Evolutionary conservation across 257 asterid species (phyloP).

Genomic region (Solanum microdontum): DNA sequence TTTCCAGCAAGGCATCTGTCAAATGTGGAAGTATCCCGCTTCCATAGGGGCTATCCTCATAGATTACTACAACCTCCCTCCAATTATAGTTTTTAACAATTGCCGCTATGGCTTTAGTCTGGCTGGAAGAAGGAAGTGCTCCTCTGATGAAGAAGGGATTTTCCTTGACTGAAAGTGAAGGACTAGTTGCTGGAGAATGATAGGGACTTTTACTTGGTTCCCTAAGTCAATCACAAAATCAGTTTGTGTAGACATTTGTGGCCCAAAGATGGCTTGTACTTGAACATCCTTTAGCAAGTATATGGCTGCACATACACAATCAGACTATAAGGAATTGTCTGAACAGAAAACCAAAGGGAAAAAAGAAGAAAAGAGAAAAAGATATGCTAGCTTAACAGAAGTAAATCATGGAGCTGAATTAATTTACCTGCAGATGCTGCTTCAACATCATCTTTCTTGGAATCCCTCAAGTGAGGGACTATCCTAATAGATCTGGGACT

Average conservation of each 20-base stretch:
- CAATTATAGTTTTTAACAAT: constrained; percentile 26
- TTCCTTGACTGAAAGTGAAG: constrained; percentile 29
- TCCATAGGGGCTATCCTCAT: constrained; percentile 25
- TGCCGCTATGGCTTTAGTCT: constrained; percentile 37
- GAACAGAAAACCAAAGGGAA: not conserved
- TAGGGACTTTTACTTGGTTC: constrained; percentile 24
- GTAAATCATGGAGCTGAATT: not conserved
- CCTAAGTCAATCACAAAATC: constrained; percentile 37
- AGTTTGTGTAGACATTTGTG: constrained; percentile 28
- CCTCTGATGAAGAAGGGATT: constrained; percentile 32
- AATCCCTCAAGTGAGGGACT: constrained; percentile 25
- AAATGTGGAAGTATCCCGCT: constrained; percentile 26
- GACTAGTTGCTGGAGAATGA: constrained; percentile 41
- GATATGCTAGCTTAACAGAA: not conserved
- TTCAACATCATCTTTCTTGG: constrained; percentile 11
- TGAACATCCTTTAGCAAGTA: constrained; percentile 30
- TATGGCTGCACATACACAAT: constrained; percentile 20
- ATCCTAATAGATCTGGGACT: constrained; percentile 7
- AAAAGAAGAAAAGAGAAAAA: not conserved
- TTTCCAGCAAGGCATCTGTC: constrained; percentile 14
- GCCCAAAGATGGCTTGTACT: constrained; percentile 39
- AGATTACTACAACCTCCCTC: constrained; percentile 30
- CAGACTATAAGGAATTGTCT: not conserved
- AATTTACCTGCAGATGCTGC: constrained; percentile 28
- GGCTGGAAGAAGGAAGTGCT: constrained; percentile 26